Conservation (phyloP, 352 stramenopile genomes). For the Globisporangium okanoganense region DNA sequence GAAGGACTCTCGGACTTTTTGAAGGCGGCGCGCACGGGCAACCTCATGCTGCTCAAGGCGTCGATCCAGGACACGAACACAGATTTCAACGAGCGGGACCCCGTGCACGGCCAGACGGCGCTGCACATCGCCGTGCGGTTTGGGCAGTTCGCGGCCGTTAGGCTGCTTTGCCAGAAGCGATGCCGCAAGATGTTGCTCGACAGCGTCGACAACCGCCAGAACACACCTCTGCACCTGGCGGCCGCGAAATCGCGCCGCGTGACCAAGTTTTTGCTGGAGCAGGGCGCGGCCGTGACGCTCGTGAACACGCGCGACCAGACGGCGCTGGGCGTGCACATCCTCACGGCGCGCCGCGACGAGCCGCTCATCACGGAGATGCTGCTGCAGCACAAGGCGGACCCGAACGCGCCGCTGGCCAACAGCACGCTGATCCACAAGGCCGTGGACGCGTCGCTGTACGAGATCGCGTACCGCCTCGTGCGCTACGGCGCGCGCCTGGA, state of each 20-base stretch:
- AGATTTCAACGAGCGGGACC: constrained; percentile 59
- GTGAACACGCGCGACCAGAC: constrained; percentile 75
- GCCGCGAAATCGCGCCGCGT: constrained; percentile 78
- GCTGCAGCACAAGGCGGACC: constrained; percentile 66
- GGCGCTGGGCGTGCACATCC: constrained; percentile 67
- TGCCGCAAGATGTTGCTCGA: constrained; percentile 57
- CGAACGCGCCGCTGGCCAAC: constrained; percentile 59
- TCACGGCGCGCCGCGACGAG: constrained; percentile 74
- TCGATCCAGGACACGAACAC: constrained; percentile 57
- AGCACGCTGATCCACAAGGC: constrained; percentile 75
- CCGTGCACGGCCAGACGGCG: constrained; percentile 68
- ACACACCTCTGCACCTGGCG: constrained; percentile 76
- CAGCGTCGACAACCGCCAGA: constrained; percentile 63
- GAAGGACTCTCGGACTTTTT: constrained; percentile 59
- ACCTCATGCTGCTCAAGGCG: constrained; percentile 48
- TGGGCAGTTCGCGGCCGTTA: constrained; percentile 69
- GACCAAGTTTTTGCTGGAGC: constrained; percentile 79
- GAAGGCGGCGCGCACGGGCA: constrained; percentile 59
- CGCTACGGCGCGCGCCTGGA: constrained; percentile 75
- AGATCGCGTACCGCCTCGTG: constrained; percentile 78
- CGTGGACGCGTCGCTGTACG: constrained; percentile 58
- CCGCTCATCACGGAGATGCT: constrained; percentile 79
- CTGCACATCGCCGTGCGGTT: constrained; percentile 80
- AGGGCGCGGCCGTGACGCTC: constrained; percentile 52
- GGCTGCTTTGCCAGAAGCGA: constrained; percentile 67